Conservation (phyloP, 805 yeast species). For the Yarrowia deformans region DNA sequence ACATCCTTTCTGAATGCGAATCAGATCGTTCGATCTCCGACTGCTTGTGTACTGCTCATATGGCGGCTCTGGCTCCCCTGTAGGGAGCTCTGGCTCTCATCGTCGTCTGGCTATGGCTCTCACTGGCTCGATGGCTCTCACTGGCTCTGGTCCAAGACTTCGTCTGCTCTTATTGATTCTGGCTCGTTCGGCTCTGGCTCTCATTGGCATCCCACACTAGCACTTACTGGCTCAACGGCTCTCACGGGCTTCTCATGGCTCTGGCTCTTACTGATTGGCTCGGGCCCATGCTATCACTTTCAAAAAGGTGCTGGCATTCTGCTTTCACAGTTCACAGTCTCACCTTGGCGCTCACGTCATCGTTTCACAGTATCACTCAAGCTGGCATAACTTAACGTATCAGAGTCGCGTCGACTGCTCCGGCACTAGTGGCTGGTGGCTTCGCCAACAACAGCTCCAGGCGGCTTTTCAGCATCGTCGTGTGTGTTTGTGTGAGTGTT, state of each 20-base stretch:
- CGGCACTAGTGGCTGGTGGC: neutral
- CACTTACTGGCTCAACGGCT: neutral
- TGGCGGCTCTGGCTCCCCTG: neutral
- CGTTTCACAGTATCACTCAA: neutral
- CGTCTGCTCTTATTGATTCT: neutral
- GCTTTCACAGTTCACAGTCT: slow-evolving; percentile 8
- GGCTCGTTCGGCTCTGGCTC: neutral
- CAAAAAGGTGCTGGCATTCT: slow-evolving; percentile 2
- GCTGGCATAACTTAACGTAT: neutral
- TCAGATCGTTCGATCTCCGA: slow-evolving; percentile 1
- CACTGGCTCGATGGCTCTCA: neutral
- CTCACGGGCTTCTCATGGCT: neutral
- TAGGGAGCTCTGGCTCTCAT: neutral
- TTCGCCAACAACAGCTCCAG: slow-evolving; percentile 1
- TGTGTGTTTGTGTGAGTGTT: neutral
- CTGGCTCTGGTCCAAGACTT: neutral
- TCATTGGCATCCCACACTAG: neutral
- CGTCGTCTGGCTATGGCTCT: neutral
- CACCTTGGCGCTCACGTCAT: neutral
- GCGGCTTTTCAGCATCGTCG: neutral
- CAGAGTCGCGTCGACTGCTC: neutral
- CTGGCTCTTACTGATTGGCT: slow-evolving; percentile 11
- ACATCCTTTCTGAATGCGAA: slow-evolving; percentile 6
- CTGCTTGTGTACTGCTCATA: slow-evolving; percentile 1
- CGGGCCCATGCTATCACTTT: neutral